Conservation (phyloP, 352 stramenopile species). For the Paralagenidium karlingii region DNA sequence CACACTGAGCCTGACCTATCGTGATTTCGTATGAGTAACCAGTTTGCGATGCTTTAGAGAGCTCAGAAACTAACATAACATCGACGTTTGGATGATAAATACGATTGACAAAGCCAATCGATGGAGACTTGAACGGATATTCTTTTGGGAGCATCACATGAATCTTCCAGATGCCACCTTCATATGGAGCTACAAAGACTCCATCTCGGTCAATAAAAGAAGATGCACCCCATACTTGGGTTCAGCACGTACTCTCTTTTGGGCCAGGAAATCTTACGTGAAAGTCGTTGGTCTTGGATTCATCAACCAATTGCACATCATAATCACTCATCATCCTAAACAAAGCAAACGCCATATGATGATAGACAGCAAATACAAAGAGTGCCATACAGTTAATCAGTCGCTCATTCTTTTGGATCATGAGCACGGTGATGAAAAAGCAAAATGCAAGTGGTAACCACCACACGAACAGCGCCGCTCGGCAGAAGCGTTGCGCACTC, state of each 20-base stretch:
- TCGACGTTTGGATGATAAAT: slow-evolving; percentile 93
- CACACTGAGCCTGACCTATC: slow-evolving; percentile 85
- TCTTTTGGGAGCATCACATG: slow-evolving; percentile 87
- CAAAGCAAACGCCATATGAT: slow-evolving; percentile 1
- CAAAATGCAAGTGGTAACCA: neutral
- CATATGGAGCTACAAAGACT: slow-evolving; percentile 59
- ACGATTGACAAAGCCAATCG: slow-evolving; percentile 88
- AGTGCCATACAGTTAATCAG: neutral
- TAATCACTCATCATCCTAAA: slow-evolving; percentile 87
- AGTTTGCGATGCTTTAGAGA: neutral
- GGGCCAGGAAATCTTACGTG: slow-evolving; percentile 80
- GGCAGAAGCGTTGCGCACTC: slow-evolving; percentile 1
- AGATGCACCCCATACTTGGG: neutral
- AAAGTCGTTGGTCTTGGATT: slow-evolving; percentile 71
- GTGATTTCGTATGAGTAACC: neutral
- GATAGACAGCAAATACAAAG: slow-evolving; percentile 2
- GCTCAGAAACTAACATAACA: slow-evolving; percentile 52
- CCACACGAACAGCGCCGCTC: neutral
- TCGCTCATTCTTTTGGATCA: too few species aligned
- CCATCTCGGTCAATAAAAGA: slow-evolving; percentile 5
- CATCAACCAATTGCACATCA: slow-evolving; percentile 70
- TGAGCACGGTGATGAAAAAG: neutral
- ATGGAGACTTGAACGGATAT: slow-evolving; percentile 90
- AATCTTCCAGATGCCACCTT: slow-evolving; percentile 88
- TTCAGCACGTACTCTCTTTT: slow-evolving; percentile 50